Base-by-base conservation (phyloP, 1,139 yeast species). In the Blastobotrys aristatus region DNA sequence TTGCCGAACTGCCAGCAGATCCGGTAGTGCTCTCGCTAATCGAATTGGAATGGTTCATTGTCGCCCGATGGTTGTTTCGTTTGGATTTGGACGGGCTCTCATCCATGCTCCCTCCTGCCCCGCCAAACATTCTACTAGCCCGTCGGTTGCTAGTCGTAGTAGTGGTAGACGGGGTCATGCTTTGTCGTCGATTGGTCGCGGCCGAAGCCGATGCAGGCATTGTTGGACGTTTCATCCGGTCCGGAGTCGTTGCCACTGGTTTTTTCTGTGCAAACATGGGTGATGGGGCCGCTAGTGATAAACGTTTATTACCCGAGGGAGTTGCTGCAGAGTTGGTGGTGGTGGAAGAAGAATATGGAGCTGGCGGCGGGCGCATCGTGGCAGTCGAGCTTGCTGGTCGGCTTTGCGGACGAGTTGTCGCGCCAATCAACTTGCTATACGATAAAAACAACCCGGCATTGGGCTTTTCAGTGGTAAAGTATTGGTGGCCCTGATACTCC, bases 381-480 rank as follows among this genome's bases (percentile, higher is more conserved):
- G 17, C 30, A 21, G 20, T 37, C 3, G 35, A 35, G 14, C 32
- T 29, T 18, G 26, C 20, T 5, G 41, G 45, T 20, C 45, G 37
- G 16, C 31, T 16, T 21, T 30, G 34, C 10, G 41, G 45, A 14
- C 45, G 37, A 11, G 47, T 35, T 10, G 50, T 48, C 11, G 50
- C 37, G 6, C 48, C 50, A 33, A 48, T 48, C 18, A 87, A 72
- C 58, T 87, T 76, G 22, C 80, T 79, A 58, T 80, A 77, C 2
- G 90, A 83, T 40, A 88, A 71, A 59, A 89, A 89, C 31, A 89
- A 65, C 0, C 96, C 96, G 21, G 89, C 71, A 53, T 75, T 75
- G 0, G 89, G 84, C 36, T 65, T 67, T 11, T 72, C 68, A 0
- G 90, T 87, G 2, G 65, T 64, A 62, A 89, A 89, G 64, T 88